Conservation (phyloP, 2,329 filamentous ascomycete species). For the Thelonectria discophora region DNA sequence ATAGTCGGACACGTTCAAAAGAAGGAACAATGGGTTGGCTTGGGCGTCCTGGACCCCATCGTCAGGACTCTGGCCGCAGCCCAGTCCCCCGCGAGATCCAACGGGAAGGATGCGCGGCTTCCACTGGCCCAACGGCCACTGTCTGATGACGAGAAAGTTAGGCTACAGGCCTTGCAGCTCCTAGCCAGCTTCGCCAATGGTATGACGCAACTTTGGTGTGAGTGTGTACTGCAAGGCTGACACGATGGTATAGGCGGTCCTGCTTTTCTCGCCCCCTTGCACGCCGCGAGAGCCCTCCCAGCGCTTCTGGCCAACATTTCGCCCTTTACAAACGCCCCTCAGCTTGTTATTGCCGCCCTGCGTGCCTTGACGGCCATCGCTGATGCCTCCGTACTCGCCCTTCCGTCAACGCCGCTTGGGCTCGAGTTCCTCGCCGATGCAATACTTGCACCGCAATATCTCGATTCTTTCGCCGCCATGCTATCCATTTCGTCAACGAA, state of each 20-base stretch:
- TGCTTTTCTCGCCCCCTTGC: slow-evolving; percentile 77
- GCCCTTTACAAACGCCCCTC: slow-evolving; percentile 68
- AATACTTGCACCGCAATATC: slow-evolving; percentile 70
- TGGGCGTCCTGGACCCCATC: slow-evolving; percentile 72
- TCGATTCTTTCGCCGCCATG: slow-evolving; percentile 72
- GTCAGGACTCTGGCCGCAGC: slow-evolving; percentile 56
- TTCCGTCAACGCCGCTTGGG: slow-evolving; percentile 58
- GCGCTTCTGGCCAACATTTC: slow-evolving; percentile 77
- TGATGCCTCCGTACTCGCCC: slow-evolving; percentile 68
- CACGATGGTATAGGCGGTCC: slow-evolving; percentile 70
- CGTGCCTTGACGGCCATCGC: slow-evolving; percentile 77
- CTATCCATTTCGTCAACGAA: slow-evolving; percentile 66
- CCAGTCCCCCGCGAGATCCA: slow-evolving; percentile 46
- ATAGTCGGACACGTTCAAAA: slow-evolving; percentile 86
- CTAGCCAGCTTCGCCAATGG: slow-evolving; percentile 86
- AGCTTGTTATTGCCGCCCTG: slow-evolving; percentile 77
- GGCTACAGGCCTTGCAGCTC: slow-evolving; percentile 84
- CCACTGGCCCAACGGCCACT: slow-evolving; percentile 50
- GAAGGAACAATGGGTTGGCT: slow-evolving; percentile 80
- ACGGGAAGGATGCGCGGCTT: slow-evolving; percentile 51
- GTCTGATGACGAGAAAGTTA: slow-evolving; percentile 71
- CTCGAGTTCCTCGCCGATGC: slow-evolving; percentile 65
- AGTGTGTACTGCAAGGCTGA: slow-evolving; percentile 22
- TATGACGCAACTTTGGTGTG: slow-evolving; percentile 48
- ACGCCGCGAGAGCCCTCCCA: slow-evolving; percentile 72